These are phyloP conservation scores for Amaranthus tricolor DNA, from an alignment of 179 eudicot species.

Conservation along the genomic window DNA sequence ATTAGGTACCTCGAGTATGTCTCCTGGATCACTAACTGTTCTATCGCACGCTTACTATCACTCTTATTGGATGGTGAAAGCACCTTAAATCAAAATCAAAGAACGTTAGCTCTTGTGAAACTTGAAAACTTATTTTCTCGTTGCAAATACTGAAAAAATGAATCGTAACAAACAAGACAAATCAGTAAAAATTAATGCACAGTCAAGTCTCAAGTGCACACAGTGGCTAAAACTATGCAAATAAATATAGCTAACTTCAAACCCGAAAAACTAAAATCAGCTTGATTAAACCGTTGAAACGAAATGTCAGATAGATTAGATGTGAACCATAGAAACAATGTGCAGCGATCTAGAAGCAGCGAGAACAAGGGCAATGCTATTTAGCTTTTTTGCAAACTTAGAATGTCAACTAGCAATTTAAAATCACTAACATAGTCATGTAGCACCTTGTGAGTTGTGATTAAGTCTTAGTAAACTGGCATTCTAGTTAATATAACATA, in stretches of 20 bases:
- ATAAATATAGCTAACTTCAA: not conserved
- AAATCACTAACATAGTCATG: not conserved
- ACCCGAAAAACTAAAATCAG: not conserved
- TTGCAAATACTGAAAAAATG: not conserved
- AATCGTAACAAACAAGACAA: not conserved
- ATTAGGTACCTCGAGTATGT: slow-evolving; percentile 63
- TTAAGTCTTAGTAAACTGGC: not conserved
- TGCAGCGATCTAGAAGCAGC: not conserved
- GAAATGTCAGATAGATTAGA: not conserved
- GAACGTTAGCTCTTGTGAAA: slow-evolving; percentile 19
- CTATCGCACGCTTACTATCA: slow-evolving; percentile 52
- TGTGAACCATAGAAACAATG: not conserved
- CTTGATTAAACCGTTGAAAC: not conserved
- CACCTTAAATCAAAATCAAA: slow-evolving; percentile 23
- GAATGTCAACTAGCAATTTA: not conserved
- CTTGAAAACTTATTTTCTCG: not conserved
- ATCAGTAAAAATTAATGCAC: not conserved
- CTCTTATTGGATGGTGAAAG: slow-evolving; percentile 37
- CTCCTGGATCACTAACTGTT: slow-evolving; percentile 61
- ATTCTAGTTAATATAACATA: not conserved
- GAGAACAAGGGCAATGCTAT: not conserved
- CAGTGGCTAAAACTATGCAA: not conserved
- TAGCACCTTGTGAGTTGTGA: not conserved
- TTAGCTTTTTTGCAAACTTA: not conserved
- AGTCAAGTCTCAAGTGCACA: not conserved